Evolutionary conservation across 345 rosid species (phyloP).

Genomic region (Brassica cretica): DNA sequence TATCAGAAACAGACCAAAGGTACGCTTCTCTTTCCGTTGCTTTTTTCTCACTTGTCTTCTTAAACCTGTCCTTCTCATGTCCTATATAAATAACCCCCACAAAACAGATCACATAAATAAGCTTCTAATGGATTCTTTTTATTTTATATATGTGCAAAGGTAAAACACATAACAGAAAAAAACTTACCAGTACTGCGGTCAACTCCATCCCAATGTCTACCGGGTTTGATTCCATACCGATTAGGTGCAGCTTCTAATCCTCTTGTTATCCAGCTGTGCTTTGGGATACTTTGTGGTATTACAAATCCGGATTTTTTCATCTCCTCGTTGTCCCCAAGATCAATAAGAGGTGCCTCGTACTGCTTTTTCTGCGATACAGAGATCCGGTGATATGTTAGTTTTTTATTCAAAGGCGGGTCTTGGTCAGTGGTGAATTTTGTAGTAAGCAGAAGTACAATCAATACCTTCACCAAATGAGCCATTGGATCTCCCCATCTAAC

Average conservation of each 20-base stretch:
- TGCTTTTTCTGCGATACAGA: slow-evolving; percentile 56
- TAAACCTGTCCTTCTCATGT: slow-evolving; percentile 68
- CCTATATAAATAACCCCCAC: slow-evolving; percentile 44
- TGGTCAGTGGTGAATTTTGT: background rate
- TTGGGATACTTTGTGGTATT: slow-evolving; percentile 78
- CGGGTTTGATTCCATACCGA: slow-evolving; percentile 85
- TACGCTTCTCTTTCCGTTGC: slow-evolving; percentile 93
- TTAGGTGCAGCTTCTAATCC: slow-evolving; percentile 78
- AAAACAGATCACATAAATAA: background rate
- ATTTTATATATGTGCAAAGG: background rate
- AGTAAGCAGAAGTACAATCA: background rate
- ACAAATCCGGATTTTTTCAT: slow-evolving; percentile 93
- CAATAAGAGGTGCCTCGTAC: slow-evolving; percentile 47
- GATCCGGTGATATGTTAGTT: background rate
- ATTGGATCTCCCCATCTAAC: slow-evolving; percentile 92
- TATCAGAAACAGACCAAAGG: slow-evolving; percentile 90
- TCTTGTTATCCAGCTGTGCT: slow-evolving; percentile 84
- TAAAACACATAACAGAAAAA: slow-evolving; percentile 13
- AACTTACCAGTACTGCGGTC: slow-evolving; percentile 81
- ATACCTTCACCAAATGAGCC: slow-evolving; percentile 95
- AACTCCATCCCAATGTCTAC: slow-evolving; percentile 99
- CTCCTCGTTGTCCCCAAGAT: slow-evolving; percentile 81
- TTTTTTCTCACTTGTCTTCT: slow-evolving; percentile 62
- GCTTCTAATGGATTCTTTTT: background rate
- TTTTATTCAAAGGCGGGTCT: background rate